phyloP scores from a whole-genome alignment of 169 alveolate species.

The Perkinsus olseni region DNA sequence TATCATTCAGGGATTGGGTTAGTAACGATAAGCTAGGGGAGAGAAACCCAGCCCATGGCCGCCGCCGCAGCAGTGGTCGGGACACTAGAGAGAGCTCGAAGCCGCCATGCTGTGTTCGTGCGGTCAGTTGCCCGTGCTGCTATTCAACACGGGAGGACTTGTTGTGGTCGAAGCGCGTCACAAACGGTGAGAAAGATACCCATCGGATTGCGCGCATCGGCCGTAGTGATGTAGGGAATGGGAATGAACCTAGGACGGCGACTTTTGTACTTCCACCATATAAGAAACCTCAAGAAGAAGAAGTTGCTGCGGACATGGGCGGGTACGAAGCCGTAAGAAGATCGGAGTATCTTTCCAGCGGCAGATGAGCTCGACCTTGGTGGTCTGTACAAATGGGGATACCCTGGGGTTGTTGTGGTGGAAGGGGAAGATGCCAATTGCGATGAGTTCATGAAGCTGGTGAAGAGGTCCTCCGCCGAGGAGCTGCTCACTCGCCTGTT shows the following conservation, averaged over 20 bases:
- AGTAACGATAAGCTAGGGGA: too few species aligned
- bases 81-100: too few species aligned
- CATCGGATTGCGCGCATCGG: too few species aligned
- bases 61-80: too few species aligned
- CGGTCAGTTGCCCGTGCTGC: too few species aligned
- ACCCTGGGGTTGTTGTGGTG: slow-evolving; percentile 29
- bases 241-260: not conserved
- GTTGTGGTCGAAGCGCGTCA: too few species aligned
- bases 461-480: not conserved
- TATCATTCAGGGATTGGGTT: too few species aligned
- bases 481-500: not conserved
- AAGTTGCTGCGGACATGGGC: slow-evolving; percentile 32
- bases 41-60: too few species aligned
- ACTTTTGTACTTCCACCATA: slow-evolving; percentile 23
- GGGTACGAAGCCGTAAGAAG: not conserved
- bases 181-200: too few species aligned
- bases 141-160: too few species aligned
- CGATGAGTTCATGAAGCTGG: slow-evolving; percentile 10
- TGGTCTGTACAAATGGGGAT: slow-evolving; percentile 31
- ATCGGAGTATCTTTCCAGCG: not conserved
- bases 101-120: too few species aligned
- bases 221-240: too few species aligned
- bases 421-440: slow-evolving; percentile 30
- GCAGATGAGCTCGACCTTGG: slow-evolving; percentile 22
- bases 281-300: slow-evolving; percentile 20